Conservation (phyloP, 768 basidiomycete genomes). For the Calocera viscosa region DNA sequence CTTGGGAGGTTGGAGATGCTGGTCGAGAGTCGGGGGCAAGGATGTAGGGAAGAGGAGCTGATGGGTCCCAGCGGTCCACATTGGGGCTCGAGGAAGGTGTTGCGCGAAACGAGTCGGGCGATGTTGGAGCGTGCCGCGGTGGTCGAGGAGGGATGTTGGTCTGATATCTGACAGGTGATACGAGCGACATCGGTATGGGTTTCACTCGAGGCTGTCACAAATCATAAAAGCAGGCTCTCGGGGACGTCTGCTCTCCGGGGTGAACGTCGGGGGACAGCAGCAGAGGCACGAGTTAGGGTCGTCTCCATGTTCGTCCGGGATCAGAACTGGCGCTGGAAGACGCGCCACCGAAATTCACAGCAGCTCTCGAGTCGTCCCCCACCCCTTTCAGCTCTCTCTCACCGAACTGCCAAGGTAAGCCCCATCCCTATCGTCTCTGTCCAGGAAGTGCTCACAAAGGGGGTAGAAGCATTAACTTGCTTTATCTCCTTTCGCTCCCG, state of each 20-base stretch:
- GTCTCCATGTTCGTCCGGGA: not conserved
- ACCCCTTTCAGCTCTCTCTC: not conserved
- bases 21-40: not conserved
- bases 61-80: not conserved
- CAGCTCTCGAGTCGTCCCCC: not conserved
- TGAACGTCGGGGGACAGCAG: no score
- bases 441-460: not conserved
- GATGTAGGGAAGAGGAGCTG: not conserved
- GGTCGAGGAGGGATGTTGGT: not conserved
- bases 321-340: not conserved
- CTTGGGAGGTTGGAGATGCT: not conserved
- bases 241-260: no score
- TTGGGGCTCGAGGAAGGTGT: not conserved
- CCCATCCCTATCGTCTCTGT: not conserved
- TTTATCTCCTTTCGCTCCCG: conserved; percentile 21
- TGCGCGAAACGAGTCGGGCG: not conserved
- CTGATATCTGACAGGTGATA: not conserved
- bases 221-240: no score
- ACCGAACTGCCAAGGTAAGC: not conserved
- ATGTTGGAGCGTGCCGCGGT: not conserved
- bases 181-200: not conserved
- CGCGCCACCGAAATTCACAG: not conserved
- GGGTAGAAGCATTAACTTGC: conserved; percentile 22
- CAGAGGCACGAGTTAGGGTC: no score
- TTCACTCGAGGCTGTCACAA: no score